Base-by-base conservation (phyloP, 2,329 filamentous ascomycete genomes). In the Diaporthe sp. region DNA sequence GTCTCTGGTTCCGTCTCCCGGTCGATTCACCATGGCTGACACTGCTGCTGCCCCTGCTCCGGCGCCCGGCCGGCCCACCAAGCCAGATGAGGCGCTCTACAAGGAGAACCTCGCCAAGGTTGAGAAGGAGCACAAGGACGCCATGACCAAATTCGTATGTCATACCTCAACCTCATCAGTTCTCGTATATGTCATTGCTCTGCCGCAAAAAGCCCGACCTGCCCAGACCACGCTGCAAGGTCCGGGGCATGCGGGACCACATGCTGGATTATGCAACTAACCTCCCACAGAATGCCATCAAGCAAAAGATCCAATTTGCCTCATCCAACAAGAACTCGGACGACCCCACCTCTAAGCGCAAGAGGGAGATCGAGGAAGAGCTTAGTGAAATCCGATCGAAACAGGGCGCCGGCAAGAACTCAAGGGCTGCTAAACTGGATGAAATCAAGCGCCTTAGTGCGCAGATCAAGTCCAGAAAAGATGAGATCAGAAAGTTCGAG, bases 401-500 rank as follows among this genome's bases (percentile, higher is more conserved):
- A 87, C 97, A 98, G 87, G 92, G 93, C 79, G 93, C 91, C 75
- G 94, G 95, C 87, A 99, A 99, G 89, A 90, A 92, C 75, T 92
- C 93, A 71, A 94, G 96, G 73, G 90, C 89, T 79, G 89, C 90
- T 82, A 92, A 96, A 84, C 90, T 95, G 80, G 96, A 98, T 81
- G 95, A 97, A 86, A 94, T 98, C 87, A 97, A 97, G 90, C 92
- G 93, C 79, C 91, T 98, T 75, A 96, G 98, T 80, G 93, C 96
- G 82, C 94, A 95, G 83, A 88, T 99, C 81, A 96, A 96, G 87
- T 92, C 92, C 80, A 93, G 94, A 78, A 92, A 97, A 78, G 87
- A 90, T 78, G 95, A 38, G 35, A 38, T 38, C 35, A 38, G 10
- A 38, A 10, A 38, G 35, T 38, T 38, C 35, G 35, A 38, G 35